These are phyloP conservation scores for Lactifluus volemus DNA, from an alignment of 768 basidiomycete genomes.

Conservation along the genomic window DNA sequence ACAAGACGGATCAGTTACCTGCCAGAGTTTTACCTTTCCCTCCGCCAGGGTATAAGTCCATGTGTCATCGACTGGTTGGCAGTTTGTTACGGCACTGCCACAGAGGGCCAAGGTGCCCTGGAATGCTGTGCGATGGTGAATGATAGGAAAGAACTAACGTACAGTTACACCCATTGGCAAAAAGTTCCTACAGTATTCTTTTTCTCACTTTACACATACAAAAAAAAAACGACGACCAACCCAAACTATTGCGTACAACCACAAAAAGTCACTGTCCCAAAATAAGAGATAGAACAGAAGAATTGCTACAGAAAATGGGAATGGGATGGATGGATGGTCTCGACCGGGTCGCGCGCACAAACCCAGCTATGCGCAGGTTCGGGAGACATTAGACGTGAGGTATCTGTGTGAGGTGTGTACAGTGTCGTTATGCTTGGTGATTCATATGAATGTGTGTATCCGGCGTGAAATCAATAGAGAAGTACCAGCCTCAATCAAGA, in stretches of 20 bases:
- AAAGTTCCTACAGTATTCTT: too few relatives aligned
- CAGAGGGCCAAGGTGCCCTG: too few relatives aligned
- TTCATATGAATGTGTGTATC: background rate
- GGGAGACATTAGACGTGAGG: background rate
- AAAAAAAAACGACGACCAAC: too few relatives aligned
- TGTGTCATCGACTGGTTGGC: too few relatives aligned
- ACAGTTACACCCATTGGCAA: too few relatives aligned
- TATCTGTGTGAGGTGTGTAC: background rate
- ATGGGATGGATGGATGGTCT: background rate
- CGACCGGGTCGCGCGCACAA: constrained; percentile 7
- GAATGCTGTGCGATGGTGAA: too few relatives aligned
- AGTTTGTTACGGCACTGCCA: too few relatives aligned
- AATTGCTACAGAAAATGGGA: background rate
- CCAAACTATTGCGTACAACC: background rate
- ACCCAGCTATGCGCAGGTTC: background rate
- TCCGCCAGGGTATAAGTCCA: too few relatives aligned
- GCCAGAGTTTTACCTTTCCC: too few relatives aligned
- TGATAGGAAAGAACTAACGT: too few relatives aligned
- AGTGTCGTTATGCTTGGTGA: background rate
- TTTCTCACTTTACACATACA: too few relatives aligned
- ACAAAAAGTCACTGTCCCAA: background rate
- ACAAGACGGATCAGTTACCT: too few relatives aligned
- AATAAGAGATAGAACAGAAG: background rate
- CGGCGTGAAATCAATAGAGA: background rate
- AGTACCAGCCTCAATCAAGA: background rate